Evolutionary conservation across 106 monocot genomes (phyloP), one percentile per base, ranked within the genome.

Genomic region (Gastrodia elata): DNA sequence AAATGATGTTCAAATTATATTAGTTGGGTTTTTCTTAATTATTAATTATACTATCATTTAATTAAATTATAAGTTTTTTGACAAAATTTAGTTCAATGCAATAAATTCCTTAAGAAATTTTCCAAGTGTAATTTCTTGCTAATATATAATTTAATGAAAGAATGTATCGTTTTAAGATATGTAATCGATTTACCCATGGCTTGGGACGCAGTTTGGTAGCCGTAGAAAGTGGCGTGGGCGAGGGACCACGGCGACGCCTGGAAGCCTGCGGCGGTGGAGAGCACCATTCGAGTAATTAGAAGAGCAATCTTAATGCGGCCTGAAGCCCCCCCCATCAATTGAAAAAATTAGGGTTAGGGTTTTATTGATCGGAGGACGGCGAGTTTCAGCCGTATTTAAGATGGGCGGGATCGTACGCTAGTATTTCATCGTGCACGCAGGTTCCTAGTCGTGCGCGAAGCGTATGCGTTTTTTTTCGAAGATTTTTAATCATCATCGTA

Each of bases 181-280:
- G n/a, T n/a, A n/a, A n/a, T n/a, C n/a, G 1, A 9, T 52, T 52
- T 18, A 94, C 93, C 94, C 91, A 91, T 86, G 41, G 87, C 85
- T 15, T 78, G 84, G 0, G 88, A 82, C 1, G 89, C 94, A 0
- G 91, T 75, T 9, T 83, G 77, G 56, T 94, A 91, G 40, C 94
- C 91, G 46, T 94, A 94, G 80, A 94, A 94, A 2, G 94, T 91
- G 1, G 91, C 91, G 69, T 84, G 82, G 40, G 88, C 88, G 2
- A 36, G 38, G 6, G 24, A 30, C 93, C 93, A 93, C 0, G 72
- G 64, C 1, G 22, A 27, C 0, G 49, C 64, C 58, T 27, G 39
- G 65, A 79, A 87, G 11, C 38, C 49, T 30, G 61, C 30, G 11
- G 61, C 61, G 13, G 61, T 32, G 32, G 61, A 2, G 59, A 28